A percentile compares a stretch with the other conserved stretches of the same genome.
Conservation (phyloP, 371 early-diverging fungal genomes). For the Mortierella sp. region DNA sequence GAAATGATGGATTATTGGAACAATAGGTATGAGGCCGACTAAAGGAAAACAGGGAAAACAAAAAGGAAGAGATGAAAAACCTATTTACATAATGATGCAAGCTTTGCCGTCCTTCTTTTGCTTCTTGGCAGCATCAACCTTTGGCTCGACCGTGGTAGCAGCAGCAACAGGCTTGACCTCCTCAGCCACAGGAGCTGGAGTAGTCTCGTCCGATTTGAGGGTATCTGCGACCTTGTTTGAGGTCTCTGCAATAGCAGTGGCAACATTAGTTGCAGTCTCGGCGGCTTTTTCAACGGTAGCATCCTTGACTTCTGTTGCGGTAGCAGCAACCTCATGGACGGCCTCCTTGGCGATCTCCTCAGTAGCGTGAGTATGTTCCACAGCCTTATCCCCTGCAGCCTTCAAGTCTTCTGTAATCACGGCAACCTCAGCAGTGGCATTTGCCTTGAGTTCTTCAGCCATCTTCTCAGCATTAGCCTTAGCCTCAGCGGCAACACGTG, state of each 20-base stretch:
- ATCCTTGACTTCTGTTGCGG: constrained; percentile 13
- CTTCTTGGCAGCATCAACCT: constrained; percentile 23
- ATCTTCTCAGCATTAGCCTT: constrained; percentile 28
- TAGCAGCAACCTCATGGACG: background rate
- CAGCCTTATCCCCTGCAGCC: constrained; percentile 50
- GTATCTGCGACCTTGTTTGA: constrained; percentile 4
- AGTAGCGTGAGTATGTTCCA: constrained; percentile 50
- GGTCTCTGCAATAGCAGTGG: constrained; percentile 9
- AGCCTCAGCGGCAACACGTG: constrained; percentile 55
- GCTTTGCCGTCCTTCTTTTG: constrained; percentile 26
- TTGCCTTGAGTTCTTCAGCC: constrained; percentile 26
- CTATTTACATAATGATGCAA: constrained; percentile 45
- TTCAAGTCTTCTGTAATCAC: too few relatives aligned
- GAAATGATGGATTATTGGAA: background rate
- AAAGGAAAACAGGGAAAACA: background rate
- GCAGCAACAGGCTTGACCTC: constrained; percentile 7
- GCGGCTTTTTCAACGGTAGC: constrained; percentile 9
- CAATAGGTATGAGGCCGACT: background rate
- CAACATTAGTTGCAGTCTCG: constrained; percentile 3
- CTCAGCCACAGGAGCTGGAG: constrained; percentile 5
- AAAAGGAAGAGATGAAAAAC: constrained; percentile 1
- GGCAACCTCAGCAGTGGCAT: constrained; percentile 22
- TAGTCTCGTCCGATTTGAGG: background rate
- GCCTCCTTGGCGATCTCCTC: constrained; percentile 22
- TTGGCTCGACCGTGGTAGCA: background rate